Base-by-base conservation (phyloP, 352 stramenopile genomes). In the Globisporangium viniferum region DNA sequence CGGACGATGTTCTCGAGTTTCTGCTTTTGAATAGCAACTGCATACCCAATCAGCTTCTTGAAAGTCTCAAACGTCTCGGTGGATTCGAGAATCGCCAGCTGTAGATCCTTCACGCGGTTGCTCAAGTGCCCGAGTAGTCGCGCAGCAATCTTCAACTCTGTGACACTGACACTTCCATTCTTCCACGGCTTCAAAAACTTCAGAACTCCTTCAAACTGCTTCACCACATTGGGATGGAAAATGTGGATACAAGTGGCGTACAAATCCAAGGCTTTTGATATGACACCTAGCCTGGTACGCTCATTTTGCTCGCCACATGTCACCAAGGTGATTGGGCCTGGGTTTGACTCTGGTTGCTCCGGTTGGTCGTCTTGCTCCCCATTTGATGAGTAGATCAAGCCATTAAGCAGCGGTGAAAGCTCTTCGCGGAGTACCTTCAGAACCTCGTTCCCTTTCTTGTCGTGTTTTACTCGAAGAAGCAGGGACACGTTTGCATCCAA, bases 201-300 rank as follows among this genome's bases (percentile, higher is more conserved):
- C 1, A 88, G 68, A 59, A 81, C 69, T 53, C 79, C 70, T 1
- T 68, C 66, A 39, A 88, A 72, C 10, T 88, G 79, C 22, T 88
- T 74, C 29, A 58, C 72, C 24, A 86, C 72, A n/a, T 86, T 68
- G 8, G 78, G 73, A 36, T 88, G 72, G 33, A 82, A 82, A 58
- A 86, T 75, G 36, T 70, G 74, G 64, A 78, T 86, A 9, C 78
- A 86, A 18, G 78, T 82, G 7, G 76, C 81, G 60, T 88, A 82
- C 36, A 88, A 51, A 73, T 88, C 78, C 51, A 88, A 48, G 5
- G 77, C 74, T 41, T 71, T 74, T 1, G 79, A 80, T 39, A 73
- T 71, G 18, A 85, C 59, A 53, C 67, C 67, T 4, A 72, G 22
- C 8, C 35, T 74, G n/a, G 41, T 29, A 5, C 49, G 33, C 15